Evolutionary conservation across 345 rosid genomes (phyloP).

Genomic region (Rhizophora mangle): DNA sequence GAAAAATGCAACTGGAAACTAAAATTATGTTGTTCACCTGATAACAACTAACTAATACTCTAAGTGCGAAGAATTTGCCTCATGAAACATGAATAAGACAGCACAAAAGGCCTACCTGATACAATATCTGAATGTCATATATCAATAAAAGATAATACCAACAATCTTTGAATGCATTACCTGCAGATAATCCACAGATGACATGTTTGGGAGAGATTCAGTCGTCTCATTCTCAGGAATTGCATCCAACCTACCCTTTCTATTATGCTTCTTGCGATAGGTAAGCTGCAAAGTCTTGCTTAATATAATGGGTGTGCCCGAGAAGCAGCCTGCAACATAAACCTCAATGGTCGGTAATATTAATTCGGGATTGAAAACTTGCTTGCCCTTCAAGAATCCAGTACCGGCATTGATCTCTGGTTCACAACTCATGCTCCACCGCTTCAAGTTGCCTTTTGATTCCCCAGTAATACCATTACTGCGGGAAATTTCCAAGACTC

Average conservation of each 20-base stretch:
- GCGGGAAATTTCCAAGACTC: slow-evolving; percentile 61
- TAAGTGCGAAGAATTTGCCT: background rate
- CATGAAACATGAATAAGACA: slow-evolving; percentile 4
- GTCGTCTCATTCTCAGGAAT: slow-evolving; percentile 73
- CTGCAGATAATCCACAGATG: slow-evolving; percentile 51
- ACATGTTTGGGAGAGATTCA: slow-evolving; percentile 41
- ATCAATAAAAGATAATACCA: background rate
- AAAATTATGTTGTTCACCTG: background rate
- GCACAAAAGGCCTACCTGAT: background rate
- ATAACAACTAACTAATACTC: slow-evolving; percentile 8
- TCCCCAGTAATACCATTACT: slow-evolving; percentile 55
- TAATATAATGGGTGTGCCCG: slow-evolving; percentile 73
- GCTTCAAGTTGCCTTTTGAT: slow-evolving; percentile 45
- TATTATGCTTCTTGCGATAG: slow-evolving; percentile 61
- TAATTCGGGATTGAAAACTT: slow-evolving; percentile 41
- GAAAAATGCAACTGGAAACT: background rate
- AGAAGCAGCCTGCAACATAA: slow-evolving; percentile 71
- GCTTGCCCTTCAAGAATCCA: slow-evolving; percentile 69
- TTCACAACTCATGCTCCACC: slow-evolving; percentile 82
- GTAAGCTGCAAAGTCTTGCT: slow-evolving; percentile 71
- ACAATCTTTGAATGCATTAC: slow-evolving; percentile 32
- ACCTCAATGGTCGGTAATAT: slow-evolving; percentile 69
- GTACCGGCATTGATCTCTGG: slow-evolving; percentile 44
- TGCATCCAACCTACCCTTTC: slow-evolving; percentile 54
- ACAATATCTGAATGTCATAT: background rate